Conservation (phyloP, 306 rosid species). For the Gastrolobium villosum region DNA sequence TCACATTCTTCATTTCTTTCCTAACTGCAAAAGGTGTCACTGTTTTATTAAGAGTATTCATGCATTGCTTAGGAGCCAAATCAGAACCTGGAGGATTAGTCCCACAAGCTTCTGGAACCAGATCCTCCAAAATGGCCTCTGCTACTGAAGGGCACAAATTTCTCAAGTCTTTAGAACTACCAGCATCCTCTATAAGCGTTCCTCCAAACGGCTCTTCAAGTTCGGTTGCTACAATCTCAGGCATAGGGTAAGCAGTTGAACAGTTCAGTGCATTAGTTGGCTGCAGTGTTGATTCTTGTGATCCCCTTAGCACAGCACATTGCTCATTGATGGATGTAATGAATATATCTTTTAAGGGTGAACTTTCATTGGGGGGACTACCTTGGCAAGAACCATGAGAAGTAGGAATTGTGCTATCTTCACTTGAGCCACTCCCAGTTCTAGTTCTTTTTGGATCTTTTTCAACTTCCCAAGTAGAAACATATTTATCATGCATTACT, state of each 20-base stretch:
- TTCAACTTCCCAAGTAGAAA: conserved; percentile 39
- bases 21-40: conserved; percentile 45
- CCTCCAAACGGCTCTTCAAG: conserved; percentile 77
- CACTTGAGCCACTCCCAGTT: conserved; percentile 73
- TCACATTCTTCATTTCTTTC: conserved; percentile 70
- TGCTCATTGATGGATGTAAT: conserved; percentile 57
- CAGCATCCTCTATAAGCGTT: conserved; percentile 82
- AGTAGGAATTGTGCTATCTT: conserved; percentile 76
- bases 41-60: conserved; percentile 45
- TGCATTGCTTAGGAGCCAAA: conserved; percentile 61
- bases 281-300: conserved; percentile 61
- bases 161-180: conserved; percentile 87
- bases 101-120: conserved; percentile 64
- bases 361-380: conserved; percentile 68
- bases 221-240: conserved; percentile 56
- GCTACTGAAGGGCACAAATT: conserved; percentile 76
- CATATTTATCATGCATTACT: conserved; percentile 49
- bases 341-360: conserved; percentile 52
- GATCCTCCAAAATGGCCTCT: conserved; percentile 74
- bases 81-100: conserved; percentile 56
- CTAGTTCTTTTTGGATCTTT: conserved; percentile 55
- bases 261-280: conserved; percentile 44
- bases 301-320: conserved; percentile 52
- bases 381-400: conserved; percentile 84
- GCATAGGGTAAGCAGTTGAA: conserved; percentile 47